Conservation (phyloP, 495 filamentous ascomycete species). For the Hyaloscypha finlandica region DNA sequence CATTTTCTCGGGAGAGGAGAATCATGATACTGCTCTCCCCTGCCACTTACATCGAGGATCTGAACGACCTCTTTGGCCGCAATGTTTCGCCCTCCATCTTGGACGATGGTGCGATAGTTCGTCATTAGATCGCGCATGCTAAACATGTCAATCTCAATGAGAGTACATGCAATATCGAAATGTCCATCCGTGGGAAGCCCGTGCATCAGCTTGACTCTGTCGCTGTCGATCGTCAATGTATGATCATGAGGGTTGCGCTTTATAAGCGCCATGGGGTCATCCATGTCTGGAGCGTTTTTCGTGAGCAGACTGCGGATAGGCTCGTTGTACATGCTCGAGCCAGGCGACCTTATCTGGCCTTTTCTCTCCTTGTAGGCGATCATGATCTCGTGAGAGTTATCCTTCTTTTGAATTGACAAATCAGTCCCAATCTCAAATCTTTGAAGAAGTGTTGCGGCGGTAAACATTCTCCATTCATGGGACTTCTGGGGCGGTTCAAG, state of each 20-base stretch:
- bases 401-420: slow-evolving; percentile 31
- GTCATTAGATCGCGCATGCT: slow-evolving; percentile 11
- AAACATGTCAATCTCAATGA: slow-evolving; percentile 10
- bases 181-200: background rate
- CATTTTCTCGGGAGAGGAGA: slow-evolving; percentile 24
- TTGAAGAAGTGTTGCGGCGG: slow-evolving; percentile 36
- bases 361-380: slow-evolving; percentile 21
- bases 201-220: slow-evolving; percentile 7
- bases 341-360: slow-evolving; percentile 15
- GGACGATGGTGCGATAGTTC: slow-evolving; percentile 6
- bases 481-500: slow-evolving; percentile 36
- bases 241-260: slow-evolving; percentile 4
- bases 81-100: slow-evolving; percentile 6
- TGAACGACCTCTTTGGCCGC: slow-evolving; percentile 2
- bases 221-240: slow-evolving; percentile 13
- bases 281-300: background rate
- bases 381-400: slow-evolving; percentile 26
- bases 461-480: slow-evolving; percentile 38
- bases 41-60: slow-evolving; percentile 3
- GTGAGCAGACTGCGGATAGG: background rate
- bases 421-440: slow-evolving; percentile 35
- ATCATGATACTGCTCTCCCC: slow-evolving; percentile 16
- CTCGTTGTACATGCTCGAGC: slow-evolving; percentile 19
- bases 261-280: background rate
- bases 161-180: slow-evolving; percentile 8